These are phyloP conservation scores for Nicotiana obtusifolia DNA, from an alignment of 257 asterid genomes.

Conservation along the genomic window DNA sequence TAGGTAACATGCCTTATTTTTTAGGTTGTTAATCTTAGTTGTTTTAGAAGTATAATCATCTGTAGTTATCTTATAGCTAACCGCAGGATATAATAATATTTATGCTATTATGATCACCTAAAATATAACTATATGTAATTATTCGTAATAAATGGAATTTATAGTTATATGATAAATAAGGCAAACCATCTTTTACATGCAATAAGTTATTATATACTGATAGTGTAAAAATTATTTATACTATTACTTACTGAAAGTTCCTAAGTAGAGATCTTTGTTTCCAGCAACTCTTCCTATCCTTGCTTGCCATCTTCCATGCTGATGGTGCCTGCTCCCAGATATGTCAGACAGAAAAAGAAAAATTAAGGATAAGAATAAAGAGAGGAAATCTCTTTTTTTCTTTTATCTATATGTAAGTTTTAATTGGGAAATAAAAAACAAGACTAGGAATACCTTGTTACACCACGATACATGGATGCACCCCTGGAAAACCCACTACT, in stretches of 20 bases:
- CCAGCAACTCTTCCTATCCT: slow-evolving; percentile 95
- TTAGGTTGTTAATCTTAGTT: not conserved
- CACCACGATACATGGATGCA: slow-evolving; percentile 91
- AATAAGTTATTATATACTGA: too few relatives aligned
- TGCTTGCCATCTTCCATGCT: slow-evolving; percentile 97
- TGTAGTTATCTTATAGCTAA: not conserved
- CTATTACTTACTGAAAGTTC: slow-evolving; percentile 65
- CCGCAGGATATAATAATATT: too few relatives aligned
- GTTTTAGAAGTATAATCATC: not conserved
- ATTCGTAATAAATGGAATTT: too few relatives aligned
- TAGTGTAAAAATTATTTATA: too few relatives aligned
- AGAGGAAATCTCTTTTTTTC: not conserved
- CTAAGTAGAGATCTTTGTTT: slow-evolving; percentile 87
- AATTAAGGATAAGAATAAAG: not conserved
- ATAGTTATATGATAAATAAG: too few relatives aligned
- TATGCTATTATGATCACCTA: too few relatives aligned
- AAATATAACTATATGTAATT: too few relatives aligned
- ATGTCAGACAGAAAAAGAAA: slow-evolving; percentile 9
- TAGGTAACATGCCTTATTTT: not conserved
- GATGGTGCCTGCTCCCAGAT: slow-evolving; percentile 67
- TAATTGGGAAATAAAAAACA: not conserved
- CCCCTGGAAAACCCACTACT: slow-evolving; percentile 94
- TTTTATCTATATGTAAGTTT: not conserved
- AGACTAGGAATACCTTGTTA: slow-evolving; percentile 50
- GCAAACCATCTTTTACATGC: too few relatives aligned